Evolutionary conservation across 192 early-diverging fungal genomes (phyloP).

Genomic region (Haplosporangium gracile): DNA sequence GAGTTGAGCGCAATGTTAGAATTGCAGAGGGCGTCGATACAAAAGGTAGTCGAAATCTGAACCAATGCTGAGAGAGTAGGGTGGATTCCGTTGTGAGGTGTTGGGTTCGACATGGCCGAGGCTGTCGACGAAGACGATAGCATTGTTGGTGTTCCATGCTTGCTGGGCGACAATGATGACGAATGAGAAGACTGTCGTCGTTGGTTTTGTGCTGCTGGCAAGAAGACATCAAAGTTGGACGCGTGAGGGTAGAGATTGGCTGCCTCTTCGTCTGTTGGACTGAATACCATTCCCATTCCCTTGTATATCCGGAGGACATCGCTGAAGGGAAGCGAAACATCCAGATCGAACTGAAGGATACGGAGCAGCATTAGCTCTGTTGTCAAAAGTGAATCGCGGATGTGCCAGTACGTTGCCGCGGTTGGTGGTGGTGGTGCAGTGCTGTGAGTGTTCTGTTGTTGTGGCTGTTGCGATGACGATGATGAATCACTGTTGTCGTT

Average conservation of each 20-base stretch:
- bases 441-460: conserved; percentile 8
- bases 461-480: conserved; percentile 11
- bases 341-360: conserved; percentile 64
- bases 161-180: conserved; percentile 16
- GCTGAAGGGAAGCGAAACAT: conserved; percentile 63
- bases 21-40: conserved; percentile 44
- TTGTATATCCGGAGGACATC: conserved; percentile 65
- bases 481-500: neutral
- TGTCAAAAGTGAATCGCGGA: conserved; percentile 63
- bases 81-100: conserved; percentile 43
- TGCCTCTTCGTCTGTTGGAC: conserved; percentile 50
- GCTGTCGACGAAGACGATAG: conserved; percentile 28
- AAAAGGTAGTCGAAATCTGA: conserved; percentile 53
- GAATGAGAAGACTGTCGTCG: neutral
- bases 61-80: conserved; percentile 51
- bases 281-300: conserved; percentile 61
- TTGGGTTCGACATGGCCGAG: conserved; percentile 1
- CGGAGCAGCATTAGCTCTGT: conserved; percentile 64
- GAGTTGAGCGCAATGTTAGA: conserved; percentile 49
- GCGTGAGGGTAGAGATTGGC: conserved; percentile 40
- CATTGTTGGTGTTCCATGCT: conserved; percentile 17
- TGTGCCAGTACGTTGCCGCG: conserved; percentile 58
- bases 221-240: conserved; percentile 50
- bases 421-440: conserved; percentile 48
- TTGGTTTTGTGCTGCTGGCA: conserved; percentile 22